Evolutionary conservation across 164 flowering plant genomes (phyloP).

Genomic region (Cinnamomum chago): DNA sequence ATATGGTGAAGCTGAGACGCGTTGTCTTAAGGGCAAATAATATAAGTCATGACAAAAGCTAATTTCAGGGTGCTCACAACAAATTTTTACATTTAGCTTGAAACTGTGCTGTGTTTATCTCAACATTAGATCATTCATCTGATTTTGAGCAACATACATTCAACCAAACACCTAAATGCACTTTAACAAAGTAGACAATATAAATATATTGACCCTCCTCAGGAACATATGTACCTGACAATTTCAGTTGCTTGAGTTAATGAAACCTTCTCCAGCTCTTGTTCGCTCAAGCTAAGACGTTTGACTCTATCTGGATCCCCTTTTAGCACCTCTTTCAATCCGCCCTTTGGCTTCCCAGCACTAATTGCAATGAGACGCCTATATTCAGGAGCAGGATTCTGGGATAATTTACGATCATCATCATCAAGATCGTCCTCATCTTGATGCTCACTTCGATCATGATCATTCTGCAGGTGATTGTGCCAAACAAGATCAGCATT

Average conservation of each 20-base stretch:
- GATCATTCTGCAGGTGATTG: conserved; percentile 8
- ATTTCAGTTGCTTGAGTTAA: conserved; percentile 42
- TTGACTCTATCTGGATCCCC: conserved; percentile 36
- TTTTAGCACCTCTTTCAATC: conserved; percentile 33
- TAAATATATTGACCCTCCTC: background rate
- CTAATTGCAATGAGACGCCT: conserved; percentile 67
- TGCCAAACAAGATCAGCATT: background rate
- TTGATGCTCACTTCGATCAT: conserved; percentile 24
- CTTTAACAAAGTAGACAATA: background rate
- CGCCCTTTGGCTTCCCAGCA: conserved; percentile 70
- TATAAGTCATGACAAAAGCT: background rate
- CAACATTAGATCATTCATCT: background rate
- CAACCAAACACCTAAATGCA: background rate
- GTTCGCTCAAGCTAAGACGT: conserved; percentile 93
- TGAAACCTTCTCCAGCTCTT: conserved; percentile 57
- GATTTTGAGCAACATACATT: background rate
- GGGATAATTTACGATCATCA: conserved; percentile 14
- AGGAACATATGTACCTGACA: conserved; percentile 44
- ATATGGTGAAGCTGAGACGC: background rate
- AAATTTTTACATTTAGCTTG: background rate
- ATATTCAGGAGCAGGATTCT: conserved; percentile 42
- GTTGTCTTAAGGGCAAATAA: background rate
- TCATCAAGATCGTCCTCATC: conserved; percentile 43
- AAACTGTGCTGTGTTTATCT: background rate
- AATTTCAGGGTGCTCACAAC: too few species aligned